Percentiles rank a stretch among this genome's conserved stretches.
These are phyloP conservation scores for Phytophthora litchii DNA, from an alignment of 352 stramenopile genomes.

Conservation along the genomic window DNA sequence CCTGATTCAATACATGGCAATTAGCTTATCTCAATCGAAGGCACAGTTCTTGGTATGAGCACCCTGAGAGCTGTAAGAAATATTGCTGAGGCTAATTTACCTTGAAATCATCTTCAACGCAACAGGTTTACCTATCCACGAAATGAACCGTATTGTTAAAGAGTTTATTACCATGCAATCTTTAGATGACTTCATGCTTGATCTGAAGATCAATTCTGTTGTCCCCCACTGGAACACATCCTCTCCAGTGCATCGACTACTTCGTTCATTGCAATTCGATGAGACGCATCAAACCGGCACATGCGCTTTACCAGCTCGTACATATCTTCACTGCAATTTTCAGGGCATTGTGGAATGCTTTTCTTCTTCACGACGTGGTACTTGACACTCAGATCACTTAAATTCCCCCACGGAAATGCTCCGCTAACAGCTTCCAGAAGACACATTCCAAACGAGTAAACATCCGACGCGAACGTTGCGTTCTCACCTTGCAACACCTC, in stretches of 20 bases:
- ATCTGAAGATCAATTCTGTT: not conserved
- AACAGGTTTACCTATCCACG: no score
- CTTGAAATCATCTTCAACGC: no score
- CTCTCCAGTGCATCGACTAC: not conserved
- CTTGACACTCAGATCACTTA: constrained; percentile 2
- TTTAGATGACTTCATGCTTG: no score
- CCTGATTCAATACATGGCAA: no score
- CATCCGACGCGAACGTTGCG: constrained; percentile 15
- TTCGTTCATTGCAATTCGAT: not conserved
- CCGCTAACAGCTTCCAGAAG: constrained; percentile 9
- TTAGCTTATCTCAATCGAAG: no score
- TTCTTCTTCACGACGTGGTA: constrained; percentile 4
- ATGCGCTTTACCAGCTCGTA: constrained; percentile 18
- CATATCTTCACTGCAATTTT: constrained; percentile 11
- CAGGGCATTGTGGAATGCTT: constrained; percentile 12
- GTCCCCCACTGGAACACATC: not conserved
- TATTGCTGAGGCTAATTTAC: no score
- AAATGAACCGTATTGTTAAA: no score
- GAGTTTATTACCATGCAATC: no score
- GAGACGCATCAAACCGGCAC: constrained; percentile 6
- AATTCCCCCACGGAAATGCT: constrained; percentile 11
- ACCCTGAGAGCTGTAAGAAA: no score
- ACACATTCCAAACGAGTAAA: constrained; percentile 23
- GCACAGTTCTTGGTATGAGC: no score
- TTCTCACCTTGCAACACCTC: constrained; percentile 1